These are phyloP conservation scores for Coccinonectria pachysandricola DNA, from an alignment of 2,329 filamentous ascomycete genomes.

Conservation along the genomic window DNA sequence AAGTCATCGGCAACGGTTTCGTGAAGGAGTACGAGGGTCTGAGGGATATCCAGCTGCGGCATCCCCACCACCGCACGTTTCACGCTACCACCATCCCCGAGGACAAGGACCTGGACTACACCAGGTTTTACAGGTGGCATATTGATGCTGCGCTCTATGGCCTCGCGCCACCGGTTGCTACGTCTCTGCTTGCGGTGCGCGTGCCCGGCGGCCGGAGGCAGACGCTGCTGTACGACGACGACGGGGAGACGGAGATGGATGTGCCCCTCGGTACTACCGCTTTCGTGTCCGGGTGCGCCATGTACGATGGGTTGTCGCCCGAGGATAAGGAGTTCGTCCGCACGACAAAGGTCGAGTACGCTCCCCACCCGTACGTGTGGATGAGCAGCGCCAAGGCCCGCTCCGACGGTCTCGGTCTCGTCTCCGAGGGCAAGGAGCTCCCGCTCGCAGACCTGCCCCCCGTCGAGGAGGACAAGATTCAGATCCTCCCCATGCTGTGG, in stretches of 20 bases:
- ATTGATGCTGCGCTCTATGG: conserved; percentile 71
- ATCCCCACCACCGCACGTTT: conserved; percentile 71
- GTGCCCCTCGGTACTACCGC: conserved; percentile 69
- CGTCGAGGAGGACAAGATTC: conserved; percentile 55
- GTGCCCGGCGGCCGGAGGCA: conserved; percentile 58
- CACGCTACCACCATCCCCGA: conserved; percentile 53
- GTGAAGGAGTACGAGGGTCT: conserved; percentile 62
- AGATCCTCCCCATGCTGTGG: conserved; percentile 68
- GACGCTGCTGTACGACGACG: conserved; percentile 64
- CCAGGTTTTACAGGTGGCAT: conserved; percentile 66
- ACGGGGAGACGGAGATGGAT: conserved; percentile 51
- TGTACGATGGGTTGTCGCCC: conserved; percentile 57
- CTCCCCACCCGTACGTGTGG: conserved; percentile 73
- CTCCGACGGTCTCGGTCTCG: conserved; percentile 59
- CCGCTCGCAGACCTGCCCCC: conserved; percentile 48
- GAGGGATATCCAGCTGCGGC: conserved; percentile 54
- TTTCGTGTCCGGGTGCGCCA: conserved; percentile 60
- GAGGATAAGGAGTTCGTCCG: conserved; percentile 59
- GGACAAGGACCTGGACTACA: conserved; percentile 38
- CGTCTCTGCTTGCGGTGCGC: conserved; percentile 61
- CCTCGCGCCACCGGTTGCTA: conserved; percentile 63
- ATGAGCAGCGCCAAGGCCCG: conserved; percentile 60
- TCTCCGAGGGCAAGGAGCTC: conserved; percentile 56
- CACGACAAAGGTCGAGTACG: conserved; percentile 61
- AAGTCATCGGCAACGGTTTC: conserved; percentile 69